A percentile compares a stretch with the other conserved stretches of the same genome.
These are phyloP conservation scores for Apophysomyces sp. DNA, from an alignment of 371 early-diverging fungal genomes.

Conservation along the genomic window DNA sequence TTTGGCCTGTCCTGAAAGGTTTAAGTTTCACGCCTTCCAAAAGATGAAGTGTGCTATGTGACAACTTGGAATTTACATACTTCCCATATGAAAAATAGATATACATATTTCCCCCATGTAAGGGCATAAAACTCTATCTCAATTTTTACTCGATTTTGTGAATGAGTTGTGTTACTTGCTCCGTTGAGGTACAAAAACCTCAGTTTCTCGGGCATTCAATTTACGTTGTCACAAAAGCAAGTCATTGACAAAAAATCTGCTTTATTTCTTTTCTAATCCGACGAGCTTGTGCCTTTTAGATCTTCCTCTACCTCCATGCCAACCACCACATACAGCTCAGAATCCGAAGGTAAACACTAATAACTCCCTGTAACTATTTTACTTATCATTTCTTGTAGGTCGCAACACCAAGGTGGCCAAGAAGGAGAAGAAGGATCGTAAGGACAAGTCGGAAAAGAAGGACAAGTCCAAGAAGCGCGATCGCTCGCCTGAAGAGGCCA, in stretches of 20 bases:
- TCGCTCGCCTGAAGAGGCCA: constrained; percentile 13
- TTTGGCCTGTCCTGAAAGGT: background rate
- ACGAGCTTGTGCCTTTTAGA: background rate
- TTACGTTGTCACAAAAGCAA: no score
- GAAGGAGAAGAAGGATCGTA: background rate
- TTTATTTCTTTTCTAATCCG: background rate
- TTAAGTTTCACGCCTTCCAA: background rate
- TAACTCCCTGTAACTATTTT: no score
- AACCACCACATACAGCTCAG: background rate
- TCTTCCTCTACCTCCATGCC: background rate
- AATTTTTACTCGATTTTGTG: no score
- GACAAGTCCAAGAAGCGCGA: constrained; percentile 12
- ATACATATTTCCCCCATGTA: no score
- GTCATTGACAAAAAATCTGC: background rate
- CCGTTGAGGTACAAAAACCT: no score
- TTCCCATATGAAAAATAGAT: no score
- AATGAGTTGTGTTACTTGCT: no score
- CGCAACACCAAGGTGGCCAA: background rate
- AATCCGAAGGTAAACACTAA: background rate
- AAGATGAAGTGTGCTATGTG: no score
- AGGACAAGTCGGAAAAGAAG: background rate
- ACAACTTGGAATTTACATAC: no score
- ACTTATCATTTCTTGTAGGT: background rate
- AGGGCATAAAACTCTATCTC: no score
- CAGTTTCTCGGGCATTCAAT: no score